Base-by-base conservation (phyloP, 1,139 yeast species). In the Meyerozyma guilliermondii region DNA sequence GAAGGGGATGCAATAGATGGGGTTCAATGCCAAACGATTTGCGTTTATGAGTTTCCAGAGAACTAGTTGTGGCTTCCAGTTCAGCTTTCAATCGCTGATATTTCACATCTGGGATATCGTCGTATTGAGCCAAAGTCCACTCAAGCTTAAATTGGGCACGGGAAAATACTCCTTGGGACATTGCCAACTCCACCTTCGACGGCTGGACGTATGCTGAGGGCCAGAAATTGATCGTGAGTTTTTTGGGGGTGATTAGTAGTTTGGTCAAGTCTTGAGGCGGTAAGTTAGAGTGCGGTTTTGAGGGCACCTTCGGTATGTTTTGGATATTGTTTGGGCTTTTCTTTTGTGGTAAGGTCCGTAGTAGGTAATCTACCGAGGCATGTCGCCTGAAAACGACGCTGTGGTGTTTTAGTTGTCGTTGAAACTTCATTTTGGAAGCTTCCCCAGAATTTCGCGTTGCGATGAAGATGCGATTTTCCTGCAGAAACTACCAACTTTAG, bases 71-170 rank as follows among this genome's bases (percentile, higher is more conserved):
- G 44, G 57, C 50, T 43, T 63, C 62, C n/a, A 48, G 34, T 26
- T 50, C 16, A 64, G 54, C 2, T 4, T 10, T 11, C 20, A 33
- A 17, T 10, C 56, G 48, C 39, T 70, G 61, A 35, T 68, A 68
- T 44, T 66, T 68, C 39, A 81, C 78, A 40, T 81, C 83, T 0
- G 88, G 88, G 9, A 84, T 76, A 22, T 78, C 76, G 8, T 63
- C 50, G 47, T 74, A 80, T 10, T 66, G 59, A 6, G 71, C 74
- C 18, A 75, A 65, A 9, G 84, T 74, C 88, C 89, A 83, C 48
- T 82, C 86, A 37, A 78, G 63, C 14, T 59, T 55, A 4, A 75
- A 67, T 20, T 63, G 63, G 3, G 78, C 64, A 1, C 58, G 54
- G 44, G 74, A 70, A 55, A 81, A 78, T 47, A 81, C 70, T 17